A percentile compares a stretch with the other conserved stretches of the same genome.
Evolutionary conservation across 2,329 filamentous ascomycete species (phyloP).

Genomic region (Stagonosporopsis tanaceti): DNA sequence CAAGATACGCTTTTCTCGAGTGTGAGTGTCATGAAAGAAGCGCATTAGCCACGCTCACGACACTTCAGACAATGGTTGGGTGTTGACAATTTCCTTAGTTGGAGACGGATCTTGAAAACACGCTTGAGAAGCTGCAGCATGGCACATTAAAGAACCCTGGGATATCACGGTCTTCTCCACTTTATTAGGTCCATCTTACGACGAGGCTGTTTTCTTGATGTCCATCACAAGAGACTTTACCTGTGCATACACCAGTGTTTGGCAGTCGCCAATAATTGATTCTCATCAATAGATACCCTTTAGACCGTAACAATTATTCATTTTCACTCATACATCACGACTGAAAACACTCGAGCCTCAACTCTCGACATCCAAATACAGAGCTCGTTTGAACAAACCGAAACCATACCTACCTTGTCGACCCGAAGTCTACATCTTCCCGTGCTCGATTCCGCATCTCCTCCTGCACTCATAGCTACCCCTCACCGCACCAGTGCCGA

Average conservation of each 20-base stretch:
- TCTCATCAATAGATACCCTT: constrained; percentile 12
- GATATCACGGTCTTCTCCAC: constrained; percentile 3
- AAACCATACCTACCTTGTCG: not conserved
- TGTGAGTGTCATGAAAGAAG: constrained; percentile 22
- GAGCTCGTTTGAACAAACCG: not conserved
- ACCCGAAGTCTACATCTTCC: not conserved
- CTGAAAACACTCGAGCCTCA: not conserved
- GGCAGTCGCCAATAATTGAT: constrained; percentile 6
- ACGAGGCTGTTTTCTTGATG: constrained; percentile 6
- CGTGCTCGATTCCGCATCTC: constrained; percentile 40
- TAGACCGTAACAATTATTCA: constrained; percentile 4
- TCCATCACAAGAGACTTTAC: constrained; percentile 11
- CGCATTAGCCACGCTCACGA: constrained; percentile 20
- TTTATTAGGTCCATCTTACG: not conserved
- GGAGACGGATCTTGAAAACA: not conserved
- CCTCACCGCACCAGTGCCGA: constrained; percentile 55
- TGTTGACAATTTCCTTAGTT: constrained; percentile 23
- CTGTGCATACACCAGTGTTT: constrained; percentile 16
- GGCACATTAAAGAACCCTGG: not conserved
- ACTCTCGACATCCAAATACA: constrained; percentile 1
- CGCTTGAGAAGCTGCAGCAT: not conserved
- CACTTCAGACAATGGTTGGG: constrained; percentile 15
- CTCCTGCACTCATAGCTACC: constrained; percentile 53
- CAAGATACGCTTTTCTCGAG: constrained; percentile 32
- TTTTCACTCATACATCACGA: constrained; percentile 8